These are phyloP conservation scores for Trichosanthes truncata DNA, from an alignment of 306 rosid genomes.

Conservation along the genomic window DNA sequence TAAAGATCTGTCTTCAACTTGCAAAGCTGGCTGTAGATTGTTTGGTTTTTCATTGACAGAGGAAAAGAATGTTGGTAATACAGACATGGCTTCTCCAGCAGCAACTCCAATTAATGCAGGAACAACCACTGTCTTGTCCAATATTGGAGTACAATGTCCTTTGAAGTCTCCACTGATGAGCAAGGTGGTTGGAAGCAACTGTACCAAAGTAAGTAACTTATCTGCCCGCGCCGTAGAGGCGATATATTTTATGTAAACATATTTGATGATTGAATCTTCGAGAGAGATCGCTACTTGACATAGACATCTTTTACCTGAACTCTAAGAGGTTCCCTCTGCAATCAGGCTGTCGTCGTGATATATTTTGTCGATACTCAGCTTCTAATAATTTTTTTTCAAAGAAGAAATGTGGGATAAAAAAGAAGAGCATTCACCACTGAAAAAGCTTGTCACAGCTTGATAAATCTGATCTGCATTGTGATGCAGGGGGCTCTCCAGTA, in stretches of 20 bases:
- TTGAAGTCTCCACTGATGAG: constrained; percentile 37
- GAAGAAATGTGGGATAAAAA: background rate
- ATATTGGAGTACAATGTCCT: constrained; percentile 45
- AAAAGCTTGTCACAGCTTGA: background rate
- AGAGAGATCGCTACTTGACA: background rate
- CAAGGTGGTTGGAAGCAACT: constrained; percentile 42
- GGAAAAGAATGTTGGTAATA: constrained; percentile 31
- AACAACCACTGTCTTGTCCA: constrained; percentile 36
- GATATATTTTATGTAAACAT: background rate
- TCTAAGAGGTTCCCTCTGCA: background rate
- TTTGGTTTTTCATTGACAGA: constrained; percentile 86
- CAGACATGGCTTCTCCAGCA: constrained; percentile 27
- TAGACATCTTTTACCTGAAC: background rate
- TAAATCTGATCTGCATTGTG: constrained; percentile 9
- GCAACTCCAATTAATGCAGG: constrained; percentile 38
- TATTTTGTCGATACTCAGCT: background rate
- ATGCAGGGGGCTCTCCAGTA: constrained; percentile 37
- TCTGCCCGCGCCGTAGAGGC: background rate
- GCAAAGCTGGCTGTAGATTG: constrained; percentile 77
- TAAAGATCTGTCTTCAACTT: constrained; percentile 43
- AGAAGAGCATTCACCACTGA: background rate
- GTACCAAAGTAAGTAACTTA: constrained; percentile 46
- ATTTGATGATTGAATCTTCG: background rate
- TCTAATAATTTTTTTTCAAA: background rate
- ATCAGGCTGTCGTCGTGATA: background rate